Evolutionary conservation across 441 rosid species (phyloP).

Genomic region (Breynia disticha): DNA sequence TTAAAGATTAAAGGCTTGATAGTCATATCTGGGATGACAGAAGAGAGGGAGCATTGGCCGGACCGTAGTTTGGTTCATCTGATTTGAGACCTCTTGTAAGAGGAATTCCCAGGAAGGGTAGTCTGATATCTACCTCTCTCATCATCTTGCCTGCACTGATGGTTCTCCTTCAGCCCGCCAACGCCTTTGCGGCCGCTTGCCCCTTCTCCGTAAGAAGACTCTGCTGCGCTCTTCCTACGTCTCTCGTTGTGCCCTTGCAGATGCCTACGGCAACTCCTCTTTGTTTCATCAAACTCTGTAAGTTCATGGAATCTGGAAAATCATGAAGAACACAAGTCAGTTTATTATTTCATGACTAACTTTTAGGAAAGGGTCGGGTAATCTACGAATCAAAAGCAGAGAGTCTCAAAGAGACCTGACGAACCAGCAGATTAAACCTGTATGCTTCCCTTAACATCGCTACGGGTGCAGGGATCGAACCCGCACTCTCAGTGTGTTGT

Average conservation of each 20-base stretch:
- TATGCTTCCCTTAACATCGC: too few relatives aligned
- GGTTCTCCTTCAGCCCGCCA: conserved; percentile 21
- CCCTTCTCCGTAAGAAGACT: conserved; percentile 22
- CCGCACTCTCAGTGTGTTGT: too few relatives aligned
- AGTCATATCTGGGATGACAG: conserved; percentile 38
- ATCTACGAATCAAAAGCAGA: too few relatives aligned
- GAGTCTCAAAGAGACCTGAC: too few relatives aligned
- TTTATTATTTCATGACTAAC: too few relatives aligned
- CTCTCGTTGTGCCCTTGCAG: conserved; percentile 53
- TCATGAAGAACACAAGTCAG: background rate
- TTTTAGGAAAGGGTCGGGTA: too few relatives aligned
- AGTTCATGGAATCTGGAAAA: conserved; percentile 45
- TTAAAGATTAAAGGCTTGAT: background rate
- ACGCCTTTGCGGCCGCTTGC: conserved; percentile 27
- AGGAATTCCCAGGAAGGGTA: conserved; percentile 33
- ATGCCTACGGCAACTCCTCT: conserved; percentile 49
- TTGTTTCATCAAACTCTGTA: conserved; percentile 41
- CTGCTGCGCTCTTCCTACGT: conserved; percentile 36
- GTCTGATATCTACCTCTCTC: conserved; percentile 33
- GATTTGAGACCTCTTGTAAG: conserved; percentile 47
- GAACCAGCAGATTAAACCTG: too few relatives aligned
- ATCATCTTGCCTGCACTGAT: conserved; percentile 33
- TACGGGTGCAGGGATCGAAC: too few relatives aligned
- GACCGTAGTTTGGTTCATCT: background rate
- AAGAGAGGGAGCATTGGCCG: conserved; percentile 63